These are phyloP conservation scores for Candida nonsorbophila DNA, from an alignment of 805 yeast species.

Conservation along the genomic window DNA sequence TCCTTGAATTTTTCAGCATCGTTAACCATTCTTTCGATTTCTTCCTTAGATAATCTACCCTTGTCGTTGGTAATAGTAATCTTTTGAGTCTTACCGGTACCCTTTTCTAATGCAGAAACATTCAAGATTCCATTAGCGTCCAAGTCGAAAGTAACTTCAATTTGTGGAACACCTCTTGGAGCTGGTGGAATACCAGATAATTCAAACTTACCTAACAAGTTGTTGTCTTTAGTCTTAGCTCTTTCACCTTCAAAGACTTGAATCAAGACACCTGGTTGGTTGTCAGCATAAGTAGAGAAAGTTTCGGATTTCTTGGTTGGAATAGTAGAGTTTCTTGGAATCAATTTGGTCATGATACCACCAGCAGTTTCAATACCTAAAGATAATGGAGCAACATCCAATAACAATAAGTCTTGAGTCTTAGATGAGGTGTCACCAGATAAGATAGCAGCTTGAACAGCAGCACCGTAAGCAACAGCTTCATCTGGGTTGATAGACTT, in stretches of 20 bases:
- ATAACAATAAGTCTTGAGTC: slow-evolving; percentile 89
- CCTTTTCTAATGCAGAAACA: slow-evolving; percentile 95
- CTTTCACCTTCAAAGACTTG: slow-evolving; percentile 99
- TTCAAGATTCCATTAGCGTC: slow-evolving; percentile 97
- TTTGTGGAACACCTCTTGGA: slow-evolving; percentile 98
- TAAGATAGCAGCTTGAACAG: slow-evolving; percentile 95
- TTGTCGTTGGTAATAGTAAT: slow-evolving; percentile 97
- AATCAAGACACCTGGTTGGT: slow-evolving; percentile 97
- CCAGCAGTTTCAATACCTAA: slow-evolving; percentile 98
- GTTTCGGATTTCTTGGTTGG: slow-evolving; percentile 97
- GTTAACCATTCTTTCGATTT: slow-evolving; percentile 94
- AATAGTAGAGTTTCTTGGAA: slow-evolving; percentile 96
- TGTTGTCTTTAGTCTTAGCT: slow-evolving; percentile 92
- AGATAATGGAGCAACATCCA: slow-evolving; percentile 97
- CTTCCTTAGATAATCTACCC: slow-evolving; percentile 97
- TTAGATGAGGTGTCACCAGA: slow-evolving; percentile 94
- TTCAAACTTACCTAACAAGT: slow-evolving; percentile 95
- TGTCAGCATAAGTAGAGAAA: slow-evolving; percentile 95
- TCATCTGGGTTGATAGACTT: slow-evolving; percentile 97
- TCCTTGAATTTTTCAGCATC: slow-evolving; percentile 98
- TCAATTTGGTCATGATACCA: slow-evolving; percentile 97
- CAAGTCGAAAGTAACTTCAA: slow-evolving; percentile 94
- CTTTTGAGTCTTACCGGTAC: slow-evolving; percentile 96
- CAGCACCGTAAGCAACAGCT: slow-evolving; percentile 99
- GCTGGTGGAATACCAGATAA: slow-evolving; percentile 96